Conservation (phyloP, 129 eudicot species). For the Chrysanthemum seticuspe region DNA sequence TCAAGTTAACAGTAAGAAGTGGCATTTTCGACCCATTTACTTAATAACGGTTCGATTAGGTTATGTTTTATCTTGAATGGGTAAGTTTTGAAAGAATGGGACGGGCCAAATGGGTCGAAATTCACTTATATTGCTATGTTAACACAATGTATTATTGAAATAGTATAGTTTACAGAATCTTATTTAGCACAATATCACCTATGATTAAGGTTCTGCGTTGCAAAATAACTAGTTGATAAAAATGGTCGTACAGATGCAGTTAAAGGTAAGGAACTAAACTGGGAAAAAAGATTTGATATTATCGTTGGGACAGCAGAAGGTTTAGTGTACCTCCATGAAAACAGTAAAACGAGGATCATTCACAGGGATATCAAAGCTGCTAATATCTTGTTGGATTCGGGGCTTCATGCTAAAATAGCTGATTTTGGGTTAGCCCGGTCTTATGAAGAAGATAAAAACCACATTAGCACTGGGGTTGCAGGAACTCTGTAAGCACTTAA, state of each 20-base stretch:
- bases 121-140: too few species aligned
- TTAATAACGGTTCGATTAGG: too few species aligned
- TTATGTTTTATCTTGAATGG: too few species aligned
- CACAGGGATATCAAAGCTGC: conserved; percentile 81
- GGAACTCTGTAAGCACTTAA: conserved; percentile 66
- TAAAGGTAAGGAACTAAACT: conserved; percentile 59
- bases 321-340: conserved; percentile 84
- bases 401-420: conserved; percentile 72
- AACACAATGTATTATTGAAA: too few species aligned
- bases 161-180: too few species aligned
- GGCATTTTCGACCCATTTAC: not conserved
- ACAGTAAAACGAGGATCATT: conserved; percentile 64
- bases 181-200: too few species aligned
- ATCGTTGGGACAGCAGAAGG: conserved; percentile 74
- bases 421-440: conserved; percentile 93
- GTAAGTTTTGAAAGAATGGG: too few species aligned
- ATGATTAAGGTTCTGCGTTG: too few species aligned
- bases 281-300: conserved; percentile 66
- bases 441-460: conserved; percentile 77
- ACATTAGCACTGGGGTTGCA: conserved; percentile 84
- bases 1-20: not conserved
- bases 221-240: too few species aligned
- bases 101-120: too few species aligned
- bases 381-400: conserved; percentile 73
- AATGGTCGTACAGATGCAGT: conserved; percentile 46